These are phyloP conservation scores for Ophiostoma himal-ulmi DNA, from an alignment of 2,329 filamentous ascomycete species.

Conservation along the genomic window DNA sequence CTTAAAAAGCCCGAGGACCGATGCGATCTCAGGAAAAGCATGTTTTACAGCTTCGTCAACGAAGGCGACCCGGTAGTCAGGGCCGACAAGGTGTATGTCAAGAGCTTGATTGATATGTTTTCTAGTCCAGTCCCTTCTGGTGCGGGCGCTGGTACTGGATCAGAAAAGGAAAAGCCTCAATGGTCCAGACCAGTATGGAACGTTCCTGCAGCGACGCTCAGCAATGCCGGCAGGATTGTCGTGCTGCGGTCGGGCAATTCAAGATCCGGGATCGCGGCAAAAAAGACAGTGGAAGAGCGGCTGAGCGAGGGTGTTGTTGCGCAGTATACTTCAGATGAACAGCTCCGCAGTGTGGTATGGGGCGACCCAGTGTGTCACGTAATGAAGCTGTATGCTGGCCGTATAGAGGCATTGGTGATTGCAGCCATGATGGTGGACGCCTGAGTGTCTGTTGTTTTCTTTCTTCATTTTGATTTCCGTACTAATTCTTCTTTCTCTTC, in stretches of 20 bases:
- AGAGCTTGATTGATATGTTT: constrained; percentile 65
- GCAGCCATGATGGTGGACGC: constrained; percentile 52
- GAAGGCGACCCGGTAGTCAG: constrained; percentile 77
- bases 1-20: constrained; percentile 52
- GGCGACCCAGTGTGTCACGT: constrained; percentile 75
- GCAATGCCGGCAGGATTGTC: constrained; percentile 63
- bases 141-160: neutral
- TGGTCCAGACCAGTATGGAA: constrained; percentile 49
- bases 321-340: constrained; percentile 60
- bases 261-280: constrained; percentile 36
- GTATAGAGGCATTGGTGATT: constrained; percentile 66
- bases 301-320: constrained; percentile 60
- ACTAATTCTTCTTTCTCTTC: neutral
- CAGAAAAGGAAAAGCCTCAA: neutral
- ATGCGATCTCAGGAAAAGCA: constrained; percentile 51
- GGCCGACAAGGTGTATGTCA: constrained; percentile 71
- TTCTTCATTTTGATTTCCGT: neutral
- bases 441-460: neutral
- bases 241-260: constrained; percentile 53
- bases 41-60: constrained; percentile 77
- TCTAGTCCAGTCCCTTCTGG: constrained; percentile 50
- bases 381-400: constrained; percentile 69
- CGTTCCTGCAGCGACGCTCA: constrained; percentile 60
- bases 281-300: constrained; percentile 45
- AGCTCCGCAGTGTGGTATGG: constrained; percentile 66